Evolutionary conservation across 2,329 filamentous ascomycete genomes (phyloP), one percentile per base, ranked within the genome.

Genomic region (Akanthomyces uredinophilus): DNA sequence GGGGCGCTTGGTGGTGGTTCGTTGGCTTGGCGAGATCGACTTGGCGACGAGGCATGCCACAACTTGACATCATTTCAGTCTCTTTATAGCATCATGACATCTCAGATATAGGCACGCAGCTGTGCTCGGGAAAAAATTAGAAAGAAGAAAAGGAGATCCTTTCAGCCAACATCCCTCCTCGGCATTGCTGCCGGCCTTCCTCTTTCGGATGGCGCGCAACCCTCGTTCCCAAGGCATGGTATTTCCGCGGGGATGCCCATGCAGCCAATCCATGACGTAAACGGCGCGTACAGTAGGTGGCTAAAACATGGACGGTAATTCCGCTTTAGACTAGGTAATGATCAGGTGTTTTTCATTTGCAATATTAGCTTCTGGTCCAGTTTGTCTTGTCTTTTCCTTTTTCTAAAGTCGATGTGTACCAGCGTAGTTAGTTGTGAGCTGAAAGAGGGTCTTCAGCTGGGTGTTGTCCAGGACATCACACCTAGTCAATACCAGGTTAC

Each of bases 11-110:
- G 20, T 27, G 29, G 20, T 14, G n/a, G n/a, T 5, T 3, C 49
- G n/a, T 35, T 39, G 37, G 53, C 53, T 56, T 56, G 53, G 53
- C 27, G 27, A 10, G 24, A 56, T 56, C 41, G 53, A 27, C 53
- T 46, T 56, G 39, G 53, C 53, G 27, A 46, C 10, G n/a, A 50
- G 8, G 47, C 32, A 11, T 18, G 39, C 14, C 35, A 27, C 35
- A 14, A 53, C 20, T 7, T 20, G 16, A 16, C 6, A 32, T 29
- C 20, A 13, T 29, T 4, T 29, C 22, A 10, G 27, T 27, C 29
- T 18, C 41, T 43, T 27, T 10, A 54, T 14, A 43, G 11, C 37
- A 43, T 14, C 11, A 20, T 16, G 4, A 11, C 24, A 29, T 32
- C 29, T 50, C 7, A 7, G 3, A 16, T n/a, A 18, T 20, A 2